Conservation (phyloP, 2,329 filamentous ascomycete species). For the Emmonsiellopsis sp. region DNA sequence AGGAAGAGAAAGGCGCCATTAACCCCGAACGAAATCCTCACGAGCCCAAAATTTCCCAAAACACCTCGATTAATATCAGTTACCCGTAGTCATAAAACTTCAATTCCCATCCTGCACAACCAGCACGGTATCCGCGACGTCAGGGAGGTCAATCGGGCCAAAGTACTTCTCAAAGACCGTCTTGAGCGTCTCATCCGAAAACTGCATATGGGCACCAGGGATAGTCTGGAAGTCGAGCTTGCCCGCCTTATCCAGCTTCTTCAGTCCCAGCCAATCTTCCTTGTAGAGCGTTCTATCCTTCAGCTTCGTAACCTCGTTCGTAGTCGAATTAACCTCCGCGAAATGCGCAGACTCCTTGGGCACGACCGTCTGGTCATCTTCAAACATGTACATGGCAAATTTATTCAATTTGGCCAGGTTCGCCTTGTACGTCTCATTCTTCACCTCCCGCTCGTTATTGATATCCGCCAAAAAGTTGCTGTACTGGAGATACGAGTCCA, state of each 20-base stretch:
- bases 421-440: conserved; percentile 65
- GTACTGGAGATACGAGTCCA: conserved; percentile 64
- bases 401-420: conserved; percentile 63
- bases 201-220: conserved; percentile 74
- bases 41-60: no score
- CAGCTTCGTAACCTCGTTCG: conserved; percentile 54
- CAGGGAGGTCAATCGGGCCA: conserved; percentile 9
- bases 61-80: no score
- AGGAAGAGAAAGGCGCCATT: no score
- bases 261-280: conserved; percentile 90
- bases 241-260: conserved; percentile 66
- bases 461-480: conserved; percentile 91
- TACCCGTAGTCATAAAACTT: neutral
- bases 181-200: conserved; percentile 57
- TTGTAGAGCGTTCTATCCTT: conserved; percentile 64
- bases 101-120: neutral
- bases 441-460: conserved; percentile 76
- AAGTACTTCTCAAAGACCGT: conserved; percentile 52
- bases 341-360: conserved; percentile 93
- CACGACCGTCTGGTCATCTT: conserved; percentile 73
- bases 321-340: conserved; percentile 67
- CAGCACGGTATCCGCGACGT: neutral
- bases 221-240: conserved; percentile 66
- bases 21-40: no score
- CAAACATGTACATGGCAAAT: conserved; percentile 85